Base-by-base conservation (phyloP, 495 filamentous ascomycete genomes). In the Aspergillus heteromorphus region DNA sequence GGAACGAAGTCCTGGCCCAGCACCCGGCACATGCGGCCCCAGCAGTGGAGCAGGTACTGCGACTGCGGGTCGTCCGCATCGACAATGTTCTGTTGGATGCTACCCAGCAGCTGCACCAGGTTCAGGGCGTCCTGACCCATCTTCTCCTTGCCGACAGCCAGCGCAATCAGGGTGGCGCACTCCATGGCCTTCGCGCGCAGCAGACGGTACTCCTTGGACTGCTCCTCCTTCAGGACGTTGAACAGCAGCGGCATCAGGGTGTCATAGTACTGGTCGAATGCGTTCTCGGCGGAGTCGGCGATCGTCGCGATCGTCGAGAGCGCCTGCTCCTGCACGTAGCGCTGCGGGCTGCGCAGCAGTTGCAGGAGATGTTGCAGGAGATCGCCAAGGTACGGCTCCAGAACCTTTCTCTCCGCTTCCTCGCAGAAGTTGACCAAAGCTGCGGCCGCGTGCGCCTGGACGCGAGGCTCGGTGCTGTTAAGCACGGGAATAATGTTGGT, bases 371-470 rank as follows among this genome's bases (percentile, higher is more conserved):
- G 85, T 27, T 78, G 84, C 18, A 99, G 74, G 19, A 99, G 79
- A 45, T 91, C 82, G 64, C 92, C 93, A 9, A 99, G 85, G 64
- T 97, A 97, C 2, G 95, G 95, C 68, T 96, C 92, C 11, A 99
- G 80, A 27, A 90, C 86, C 45, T 79, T 82, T 69, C 95, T 95
- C 66, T 97, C 93, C 0, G 93, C 93, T 71, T 99, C 95, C 68
- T 99, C 95, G 67, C 95, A 99, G 70, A 99, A 99, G 76, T 99
- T 99, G 58, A 99, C 95, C 16, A 99, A 78, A 18, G 95, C 93
- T 14, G 95, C 95, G 11, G 95, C 95, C 29, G 95, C 95, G 63
- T 99, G 95, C 2, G 95, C 91, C 68, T 97, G 93, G 45, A 99
- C 95, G 48, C 95, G 86, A 20, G 92, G 90, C 69, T 97, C 92